Base-by-base conservation (phyloP, 1,284 basidiomycete species). In the Ceratobasidium papillatum region DNA sequence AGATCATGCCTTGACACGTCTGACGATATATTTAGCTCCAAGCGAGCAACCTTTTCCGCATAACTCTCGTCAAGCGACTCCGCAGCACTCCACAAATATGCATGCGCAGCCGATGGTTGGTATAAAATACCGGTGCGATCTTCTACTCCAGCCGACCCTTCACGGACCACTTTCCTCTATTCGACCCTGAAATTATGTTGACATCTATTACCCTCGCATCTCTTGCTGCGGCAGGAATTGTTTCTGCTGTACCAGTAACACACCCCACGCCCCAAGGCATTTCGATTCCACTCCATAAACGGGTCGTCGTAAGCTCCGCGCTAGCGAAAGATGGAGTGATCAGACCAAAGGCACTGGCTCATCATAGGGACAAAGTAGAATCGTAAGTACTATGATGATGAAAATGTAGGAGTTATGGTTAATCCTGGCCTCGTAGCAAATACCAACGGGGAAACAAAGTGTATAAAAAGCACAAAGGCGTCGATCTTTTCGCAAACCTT, bases 401-500 rank as follows among this genome's bases (percentile, higher is more conserved):
- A n/a, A n/a, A n/a, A n/a, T n/a, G n/a, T n/a, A n/a, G n/a, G n/a
- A n/a, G n/a, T n/a, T n/a, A n/a, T n/a, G n/a, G n/a, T n/a, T n/a
- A n/a, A n/a, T n/a, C n/a, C n/a, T n/a, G n/a, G n/a, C n/a, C n/a
- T n/a, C n/a, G n/a, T 47, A 71, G 66, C 19, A 71, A 71, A 59
- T 71, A 71, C 25, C 11, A n/a, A n/a, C 36, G 41, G 2, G 66
- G 66, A 27, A 71, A 71, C 54, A 56, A 58, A 14, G 66, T 54
- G 14, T 71, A 58, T 38, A 71, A 71, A 34, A 34, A 30, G 32
- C 66, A 59, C 14, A 58, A 19, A 11, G 66, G 66, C 1, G 38
- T 47, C 9, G 66, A 71, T 34, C 30, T 71, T n/a, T 71, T 71
- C 30, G 25, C 34, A 30, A 59, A 45, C 30, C 54, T 59, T 5